Conservation (phyloP, 202 grass and related monocot genomes). For the Saccharum hybrid region DNA sequence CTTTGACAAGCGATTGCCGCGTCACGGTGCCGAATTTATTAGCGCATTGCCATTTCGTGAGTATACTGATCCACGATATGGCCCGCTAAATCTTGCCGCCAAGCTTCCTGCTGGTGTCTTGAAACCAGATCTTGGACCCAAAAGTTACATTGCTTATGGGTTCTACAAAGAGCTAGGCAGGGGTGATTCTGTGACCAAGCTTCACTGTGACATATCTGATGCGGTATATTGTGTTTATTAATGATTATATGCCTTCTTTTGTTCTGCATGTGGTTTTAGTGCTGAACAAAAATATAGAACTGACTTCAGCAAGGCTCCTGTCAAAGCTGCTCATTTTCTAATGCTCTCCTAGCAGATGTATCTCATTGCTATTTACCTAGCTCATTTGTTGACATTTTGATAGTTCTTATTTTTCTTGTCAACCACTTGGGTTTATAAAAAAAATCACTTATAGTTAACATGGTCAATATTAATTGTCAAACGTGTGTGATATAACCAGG, state of each 20-base stretch:
- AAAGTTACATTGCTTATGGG: conserved; percentile 85
- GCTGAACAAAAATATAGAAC: conserved; percentile 2
- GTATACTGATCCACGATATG: conserved; percentile 75
- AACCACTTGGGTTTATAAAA: not conserved
- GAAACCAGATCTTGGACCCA: conserved; percentile 77
- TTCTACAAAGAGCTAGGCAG: conserved; percentile 58
- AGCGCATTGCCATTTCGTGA: conserved; percentile 85
- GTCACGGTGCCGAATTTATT: conserved; percentile 80
- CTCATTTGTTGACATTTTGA: conserved; percentile 3
- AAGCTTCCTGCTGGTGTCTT: conserved; percentile 37
- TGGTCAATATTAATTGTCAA: conserved; percentile 20
- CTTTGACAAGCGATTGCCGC: conserved; percentile 78
- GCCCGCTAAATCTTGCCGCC: conserved; percentile 71
- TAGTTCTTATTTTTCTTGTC: conserved; percentile 5
- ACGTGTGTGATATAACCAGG: conserved; percentile 48
- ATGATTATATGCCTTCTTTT: conserved; percentile 8
- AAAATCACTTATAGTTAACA: not conserved
- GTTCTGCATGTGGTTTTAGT: not conserved
- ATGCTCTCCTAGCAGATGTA: conserved; percentile 10
- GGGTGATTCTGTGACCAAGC: conserved; percentile 92
- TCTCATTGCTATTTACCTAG: not conserved
- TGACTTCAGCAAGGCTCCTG: conserved; percentile 7
- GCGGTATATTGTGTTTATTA: conserved; percentile 53
- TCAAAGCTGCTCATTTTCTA: conserved; percentile 1
- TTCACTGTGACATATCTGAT: conserved; percentile 93